Evolutionary conservation across 495 filamentous ascomycete genomes (phyloP).

Genomic region (Penicillium lividum): DNA sequence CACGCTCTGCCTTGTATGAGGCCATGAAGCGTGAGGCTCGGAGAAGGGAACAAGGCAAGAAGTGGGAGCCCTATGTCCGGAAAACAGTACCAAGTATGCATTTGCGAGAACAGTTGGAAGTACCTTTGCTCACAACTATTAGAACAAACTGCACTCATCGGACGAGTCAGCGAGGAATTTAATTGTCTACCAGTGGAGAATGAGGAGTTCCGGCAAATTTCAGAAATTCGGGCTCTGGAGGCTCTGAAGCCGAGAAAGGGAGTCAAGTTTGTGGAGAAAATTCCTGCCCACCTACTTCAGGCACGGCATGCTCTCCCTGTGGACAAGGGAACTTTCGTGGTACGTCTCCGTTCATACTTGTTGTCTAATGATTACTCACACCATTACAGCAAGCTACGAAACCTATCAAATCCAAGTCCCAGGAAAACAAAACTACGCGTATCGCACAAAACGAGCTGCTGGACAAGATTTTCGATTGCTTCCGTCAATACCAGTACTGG

Average conservation of each 20-base stretch:
- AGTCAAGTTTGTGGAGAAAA: constrained; percentile 42
- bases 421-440: constrained; percentile 80
- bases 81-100: constrained; percentile 79
- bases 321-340: constrained; percentile 42
- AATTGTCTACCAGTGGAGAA: constrained; percentile 76
- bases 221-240: constrained; percentile 60
- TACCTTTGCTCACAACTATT: constrained; percentile 23
- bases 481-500: constrained; percentile 86
- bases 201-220: constrained; percentile 64
- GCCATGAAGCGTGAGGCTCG: constrained; percentile 47
- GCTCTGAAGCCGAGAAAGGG: constrained; percentile 63
- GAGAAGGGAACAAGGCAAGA: constrained; percentile 56
- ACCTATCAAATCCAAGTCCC: constrained; percentile 44
- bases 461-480: constrained; percentile 77
- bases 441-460: constrained; percentile 84
- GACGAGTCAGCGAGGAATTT: constrained; percentile 72
- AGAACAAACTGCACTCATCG: constrained; percentile 82
- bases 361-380: constrained; percentile 17
- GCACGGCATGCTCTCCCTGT: constrained; percentile 39
- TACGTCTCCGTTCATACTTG: constrained; percentile 25
- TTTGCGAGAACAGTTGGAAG: background rate
- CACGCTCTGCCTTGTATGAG: constrained; percentile 49
- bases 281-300: constrained; percentile 41
- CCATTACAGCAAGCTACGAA: constrained; percentile 38
- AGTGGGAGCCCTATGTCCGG: constrained; percentile 67